Percentiles rank a stretch among this genome's conserved stretches.
Conservation (phyloP, 176 grass and related monocot species). For the Bonia amplexicaulis region DNA sequence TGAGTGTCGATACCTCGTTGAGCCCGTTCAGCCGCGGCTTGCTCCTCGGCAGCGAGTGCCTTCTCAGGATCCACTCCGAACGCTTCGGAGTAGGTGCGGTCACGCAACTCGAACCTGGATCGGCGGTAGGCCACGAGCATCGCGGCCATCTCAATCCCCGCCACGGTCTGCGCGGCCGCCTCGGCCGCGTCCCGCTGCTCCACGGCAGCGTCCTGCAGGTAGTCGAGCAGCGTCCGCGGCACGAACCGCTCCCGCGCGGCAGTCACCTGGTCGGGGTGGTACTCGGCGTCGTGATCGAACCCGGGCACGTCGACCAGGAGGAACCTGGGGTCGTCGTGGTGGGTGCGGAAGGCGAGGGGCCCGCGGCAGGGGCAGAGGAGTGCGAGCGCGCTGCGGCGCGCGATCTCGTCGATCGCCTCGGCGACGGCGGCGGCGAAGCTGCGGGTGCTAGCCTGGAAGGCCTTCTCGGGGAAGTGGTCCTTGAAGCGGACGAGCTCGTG, state of each 20-base stretch:
- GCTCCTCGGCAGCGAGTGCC: conserved; percentile 7
- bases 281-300: conserved; percentile 60
- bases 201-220: conserved; percentile 46
- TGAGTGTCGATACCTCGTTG: conserved; percentile 81
- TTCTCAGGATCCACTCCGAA: conserved; percentile 59
- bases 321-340: conserved; percentile 37
- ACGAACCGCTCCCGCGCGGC: conserved; percentile 44
- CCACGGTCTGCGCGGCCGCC: background rate
- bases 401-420: conserved; percentile 76
- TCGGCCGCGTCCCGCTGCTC: conserved; percentile 24
- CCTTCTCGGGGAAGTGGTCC: conserved; percentile 55
- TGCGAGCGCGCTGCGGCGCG: conserved; percentile 58
- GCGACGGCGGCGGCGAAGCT: conserved; percentile 63
- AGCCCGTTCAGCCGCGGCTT: conserved; percentile 27
- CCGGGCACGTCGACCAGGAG: conserved; percentile 67
- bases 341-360: conserved; percentile 32
- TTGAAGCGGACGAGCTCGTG: conserved; percentile 70
- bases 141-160: conserved; percentile 44
- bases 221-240: conserved; percentile 21
- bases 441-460: conserved; percentile 42
- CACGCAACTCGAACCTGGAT: conserved; percentile 37
- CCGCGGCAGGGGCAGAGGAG: conserved; percentile 62
- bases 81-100: conserved; percentile 78
- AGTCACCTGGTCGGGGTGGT: conserved; percentile 63
- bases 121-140: conserved; percentile 60